phyloP scores from a whole-genome alignment of 148 eudicot species.

The Silene latifolia region DNA sequence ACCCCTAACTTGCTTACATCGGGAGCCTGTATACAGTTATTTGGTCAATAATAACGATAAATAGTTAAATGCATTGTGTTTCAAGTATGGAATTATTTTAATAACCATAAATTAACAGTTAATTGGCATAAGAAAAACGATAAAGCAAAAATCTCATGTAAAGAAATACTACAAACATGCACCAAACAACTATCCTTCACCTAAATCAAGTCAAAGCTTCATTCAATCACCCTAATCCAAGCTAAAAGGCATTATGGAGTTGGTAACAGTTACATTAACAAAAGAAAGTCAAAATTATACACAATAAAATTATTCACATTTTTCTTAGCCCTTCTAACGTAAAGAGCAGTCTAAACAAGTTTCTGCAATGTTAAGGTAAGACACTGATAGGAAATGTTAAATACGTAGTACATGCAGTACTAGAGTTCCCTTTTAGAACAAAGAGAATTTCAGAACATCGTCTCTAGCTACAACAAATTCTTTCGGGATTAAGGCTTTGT shows the following conservation, averaged over 20 bases:
- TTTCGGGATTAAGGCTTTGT: too few relatives aligned
- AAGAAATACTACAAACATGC: constrained; percentile 12
- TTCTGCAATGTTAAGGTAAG: constrained; percentile 4
- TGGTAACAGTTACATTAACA: constrained; percentile 4
- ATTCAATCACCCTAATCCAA: not conserved
- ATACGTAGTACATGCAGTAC: too few relatives aligned
- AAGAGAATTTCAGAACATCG: too few relatives aligned
- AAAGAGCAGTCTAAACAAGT: not conserved
- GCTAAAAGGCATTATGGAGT: not conserved
- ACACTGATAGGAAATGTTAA: not conserved
- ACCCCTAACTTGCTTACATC: too few relatives aligned
- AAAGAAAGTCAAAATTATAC: not conserved
- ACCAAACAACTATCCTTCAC: not conserved
- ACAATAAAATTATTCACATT: not conserved
- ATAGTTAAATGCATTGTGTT: not conserved
- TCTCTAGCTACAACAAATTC: too few relatives aligned
- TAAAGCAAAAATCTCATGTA: not conserved
- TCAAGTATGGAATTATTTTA: constrained; percentile 29
- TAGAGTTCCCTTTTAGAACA: too few relatives aligned
- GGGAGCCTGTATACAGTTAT: too few relatives aligned
- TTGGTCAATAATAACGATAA: too few relatives aligned
- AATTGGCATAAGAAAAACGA: constrained; percentile 8
- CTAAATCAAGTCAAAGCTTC: constrained; percentile 10
- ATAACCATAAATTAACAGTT: constrained; percentile 10
- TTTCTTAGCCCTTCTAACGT: not conserved